Evolutionary conservation across 805 yeast species (phyloP).

Genomic region (Kurtzmaniella fragi): DNA sequence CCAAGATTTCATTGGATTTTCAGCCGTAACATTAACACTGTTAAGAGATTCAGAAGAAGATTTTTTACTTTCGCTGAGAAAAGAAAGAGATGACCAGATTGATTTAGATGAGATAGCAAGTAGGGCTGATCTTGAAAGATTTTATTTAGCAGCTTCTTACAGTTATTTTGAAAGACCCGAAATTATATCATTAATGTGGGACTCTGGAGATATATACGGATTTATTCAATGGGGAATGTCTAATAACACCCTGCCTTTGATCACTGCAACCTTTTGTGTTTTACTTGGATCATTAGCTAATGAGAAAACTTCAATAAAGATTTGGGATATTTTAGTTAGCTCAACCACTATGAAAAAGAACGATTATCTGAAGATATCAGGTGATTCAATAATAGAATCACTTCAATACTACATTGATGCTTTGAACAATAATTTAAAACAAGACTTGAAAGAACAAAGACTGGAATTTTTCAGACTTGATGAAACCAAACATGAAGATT

Average conservation of each 20-base stretch:
- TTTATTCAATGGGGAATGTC: conserved; percentile 86
- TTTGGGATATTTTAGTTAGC: conserved; percentile 35
- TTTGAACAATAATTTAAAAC: conserved; percentile 32
- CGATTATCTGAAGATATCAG: conserved; percentile 45
- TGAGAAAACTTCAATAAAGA: conserved; percentile 7
- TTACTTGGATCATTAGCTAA: conserved; percentile 64
- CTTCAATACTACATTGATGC: conserved; percentile 51
- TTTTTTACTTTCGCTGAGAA: conserved; percentile 47
- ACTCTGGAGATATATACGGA: conserved; percentile 50
- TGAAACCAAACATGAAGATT: conserved; percentile 1
- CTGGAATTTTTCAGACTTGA: conserved; percentile 15
- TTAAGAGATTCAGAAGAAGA: conserved; percentile 75
- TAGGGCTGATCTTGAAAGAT: conserved; percentile 82
- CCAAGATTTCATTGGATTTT: conserved; percentile 52
- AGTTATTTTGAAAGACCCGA: conserved; percentile 60
- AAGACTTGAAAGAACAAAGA: conserved; percentile 24
- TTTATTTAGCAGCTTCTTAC: conserved; percentile 69
- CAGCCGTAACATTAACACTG: conserved; percentile 62
- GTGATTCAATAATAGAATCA: conserved; percentile 51
- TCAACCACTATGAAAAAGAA: conserved; percentile 23
- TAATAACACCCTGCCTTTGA: conserved; percentile 68
- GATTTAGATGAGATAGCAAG: conserved; percentile 61
- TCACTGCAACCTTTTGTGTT: conserved; percentile 76
- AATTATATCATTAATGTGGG: conserved; percentile 61
- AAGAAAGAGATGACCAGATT: conserved; percentile 19